Percentiles rank a stretch among this genome's conserved stretches.
These are phyloP conservation scores for Penicillium sp. DNA, from an alignment of 2,329 filamentous ascomycete genomes.

Conservation along the genomic window DNA sequence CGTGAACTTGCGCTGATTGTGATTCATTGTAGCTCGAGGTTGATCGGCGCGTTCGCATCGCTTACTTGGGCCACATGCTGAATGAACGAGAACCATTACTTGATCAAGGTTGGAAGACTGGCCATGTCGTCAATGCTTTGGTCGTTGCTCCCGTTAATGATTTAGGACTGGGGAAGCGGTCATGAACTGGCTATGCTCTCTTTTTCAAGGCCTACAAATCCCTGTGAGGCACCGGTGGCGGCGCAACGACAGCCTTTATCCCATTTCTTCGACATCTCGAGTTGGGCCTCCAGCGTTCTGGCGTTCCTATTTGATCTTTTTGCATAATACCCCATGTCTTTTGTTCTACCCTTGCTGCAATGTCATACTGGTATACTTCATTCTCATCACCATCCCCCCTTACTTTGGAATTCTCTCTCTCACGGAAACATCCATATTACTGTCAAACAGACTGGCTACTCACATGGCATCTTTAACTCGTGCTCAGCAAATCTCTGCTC, in stretches of 20 bases:
- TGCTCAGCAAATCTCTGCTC: too few relatives aligned
- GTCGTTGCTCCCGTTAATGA: slow-evolving; percentile 49
- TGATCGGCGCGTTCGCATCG: slow-evolving; percentile 64
- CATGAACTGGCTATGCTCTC: background rate
- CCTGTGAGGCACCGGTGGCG: background rate
- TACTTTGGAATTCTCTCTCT: background rate
- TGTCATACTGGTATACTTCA: background rate
- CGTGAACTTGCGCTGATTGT: slow-evolving; percentile 5
- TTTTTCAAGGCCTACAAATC: background rate
- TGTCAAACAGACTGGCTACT: too few relatives aligned
- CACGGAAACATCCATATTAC: background rate
- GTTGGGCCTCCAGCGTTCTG: slow-evolving; percentile 17
- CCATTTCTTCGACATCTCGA: background rate
- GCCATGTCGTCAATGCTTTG: slow-evolving; percentile 74
- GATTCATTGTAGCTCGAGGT: slow-evolving; percentile 52
- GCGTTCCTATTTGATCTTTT: slow-evolving; percentile 17
- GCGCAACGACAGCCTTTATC: background rate
- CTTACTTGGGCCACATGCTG: slow-evolving; percentile 78
- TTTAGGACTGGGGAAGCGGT: background rate
- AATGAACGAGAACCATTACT: slow-evolving; percentile 64
- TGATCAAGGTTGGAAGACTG: slow-evolving; percentile 72
- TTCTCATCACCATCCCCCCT: background rate
- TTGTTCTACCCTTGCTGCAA: background rate
- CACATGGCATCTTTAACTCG: too few relatives aligned
- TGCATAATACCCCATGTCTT: slow-evolving; percentile 31